Evolutionary conservation across 2,329 filamentous ascomycete species (phyloP).

Genomic region (Alternaria sp.): DNA sequence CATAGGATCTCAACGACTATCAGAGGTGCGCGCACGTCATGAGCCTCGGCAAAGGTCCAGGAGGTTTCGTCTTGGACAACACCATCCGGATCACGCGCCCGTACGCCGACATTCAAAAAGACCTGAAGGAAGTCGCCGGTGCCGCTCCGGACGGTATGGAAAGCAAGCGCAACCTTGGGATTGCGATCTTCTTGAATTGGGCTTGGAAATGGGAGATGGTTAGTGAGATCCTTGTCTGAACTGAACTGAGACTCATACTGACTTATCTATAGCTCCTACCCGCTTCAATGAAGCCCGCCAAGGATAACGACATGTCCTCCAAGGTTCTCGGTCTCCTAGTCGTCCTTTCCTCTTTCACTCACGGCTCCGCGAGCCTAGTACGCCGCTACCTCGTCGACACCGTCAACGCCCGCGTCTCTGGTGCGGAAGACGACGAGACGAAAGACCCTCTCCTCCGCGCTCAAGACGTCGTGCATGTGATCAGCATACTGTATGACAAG

Average conservation of each 20-base stretch:
- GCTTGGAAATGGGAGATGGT: neutral
- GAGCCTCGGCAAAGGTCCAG: neutral
- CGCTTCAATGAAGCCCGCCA: neutral
- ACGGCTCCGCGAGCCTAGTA: neutral
- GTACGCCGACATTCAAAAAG: neutral
- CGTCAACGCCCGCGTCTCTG: neutral
- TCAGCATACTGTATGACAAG: neutral
- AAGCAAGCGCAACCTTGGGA: neutral
- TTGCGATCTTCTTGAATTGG: neutral
- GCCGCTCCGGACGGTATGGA: neutral
- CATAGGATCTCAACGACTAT: neutral
- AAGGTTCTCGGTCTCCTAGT: neutral
- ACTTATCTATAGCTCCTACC: neutral
- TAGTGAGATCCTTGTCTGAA: too few species aligned
- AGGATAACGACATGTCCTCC: neutral
- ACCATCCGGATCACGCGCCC: neutral
- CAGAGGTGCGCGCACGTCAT: neutral
- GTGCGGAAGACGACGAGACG: neutral
- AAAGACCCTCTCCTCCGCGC: neutral
- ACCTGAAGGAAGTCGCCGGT: neutral
- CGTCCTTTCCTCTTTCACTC: neutral
- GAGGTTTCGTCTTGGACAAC: neutral
- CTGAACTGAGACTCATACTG: too few species aligned
- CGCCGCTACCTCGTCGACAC: neutral
- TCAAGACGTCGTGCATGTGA: neutral